Evolutionary conservation across 257 asterid species (phyloP), one percentile per base, ranked within the genome.

Genomic region (Plectranthus barbatus): DNA sequence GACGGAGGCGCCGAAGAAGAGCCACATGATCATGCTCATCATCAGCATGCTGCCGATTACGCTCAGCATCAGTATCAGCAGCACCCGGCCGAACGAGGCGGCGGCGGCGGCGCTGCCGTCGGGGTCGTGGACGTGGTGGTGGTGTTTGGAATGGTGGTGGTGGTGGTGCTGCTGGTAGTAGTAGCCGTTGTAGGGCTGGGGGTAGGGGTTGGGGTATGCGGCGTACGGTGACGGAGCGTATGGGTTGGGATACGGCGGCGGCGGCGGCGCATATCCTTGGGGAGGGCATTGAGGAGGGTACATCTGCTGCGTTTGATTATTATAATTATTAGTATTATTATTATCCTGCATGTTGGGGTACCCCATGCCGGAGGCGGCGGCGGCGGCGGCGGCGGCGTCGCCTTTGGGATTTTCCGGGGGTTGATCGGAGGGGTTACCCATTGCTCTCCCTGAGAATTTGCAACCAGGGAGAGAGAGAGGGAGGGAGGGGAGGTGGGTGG

Each of bases 11-110:
- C 85, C 88, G 18, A 79, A 86, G 4, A 86, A 74, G 59, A 74
- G 39, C 88, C 86, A 86, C 58, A 81, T 62, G 45, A 76, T 69
- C 3, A 86, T 45, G 71, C 75, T 72, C 61, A 76, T 62, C 76
- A 77, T 56, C 62, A 75, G 58, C 78, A 81, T 65, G 61, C 78
- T 66, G 4, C 70, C 11, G 3, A 82, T 26, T 4, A 81, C 71
- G 15, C 77, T 52, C 0, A 78, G 4, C 79, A 74, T 51, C 11
- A 80, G 18, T 10, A 68, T 68, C 20, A 83, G 37, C 76, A 81
- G 75, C 19, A 76, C 21, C 2, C 80, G 78, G 0, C 77, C 80
- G 31, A 79, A 70, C 12, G 70, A 67, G n/a, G n/a, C n/a, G n/a
- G n/a, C n/a, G n/a, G n/a, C n/a, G 45, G 61, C 18, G 45, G 58